phyloP scores from a whole-genome alignment of 352 stramenopile genomes.

The Globisporangium spiculum region DNA sequence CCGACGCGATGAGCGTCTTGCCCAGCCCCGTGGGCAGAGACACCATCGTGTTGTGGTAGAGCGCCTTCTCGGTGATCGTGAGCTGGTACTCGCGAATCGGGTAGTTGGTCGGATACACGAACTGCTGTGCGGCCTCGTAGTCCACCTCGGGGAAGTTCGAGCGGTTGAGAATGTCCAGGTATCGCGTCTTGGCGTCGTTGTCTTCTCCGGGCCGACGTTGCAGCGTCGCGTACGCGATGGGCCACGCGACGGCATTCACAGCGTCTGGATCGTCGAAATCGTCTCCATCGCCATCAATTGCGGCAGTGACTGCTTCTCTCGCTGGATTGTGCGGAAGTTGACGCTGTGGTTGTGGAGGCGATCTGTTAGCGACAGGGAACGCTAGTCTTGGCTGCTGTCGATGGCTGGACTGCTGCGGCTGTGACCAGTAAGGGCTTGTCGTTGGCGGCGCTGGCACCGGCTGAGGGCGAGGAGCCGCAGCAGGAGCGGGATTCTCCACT shows the following conservation, averaged over 20 bases:
- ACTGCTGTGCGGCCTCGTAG: constrained; percentile 53
- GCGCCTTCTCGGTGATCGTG: constrained; percentile 88
- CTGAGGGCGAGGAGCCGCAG: constrained; percentile 3
- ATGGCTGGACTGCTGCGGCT: neutral
- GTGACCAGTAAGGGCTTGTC: constrained; percentile 1
- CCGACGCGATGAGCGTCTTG: constrained; percentile 99
- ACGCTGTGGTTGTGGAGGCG: neutral
- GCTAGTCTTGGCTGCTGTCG: neutral
- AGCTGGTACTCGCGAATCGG: constrained; percentile 94
- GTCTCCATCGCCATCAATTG: constrained; percentile 7
- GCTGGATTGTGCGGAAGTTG: neutral
- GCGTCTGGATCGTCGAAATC: constrained; percentile 6
- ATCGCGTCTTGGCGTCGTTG: constrained; percentile 47
- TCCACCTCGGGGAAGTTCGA: constrained; percentile 55
- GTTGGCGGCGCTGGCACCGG: constrained; percentile 14
- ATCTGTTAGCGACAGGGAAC: neutral
- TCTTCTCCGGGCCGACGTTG: constrained; percentile 48
- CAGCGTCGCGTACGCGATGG: constrained; percentile 17
- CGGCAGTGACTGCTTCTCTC: neutral
- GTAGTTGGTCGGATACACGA: constrained; percentile 91
- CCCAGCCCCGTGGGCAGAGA: constrained; percentile 98
- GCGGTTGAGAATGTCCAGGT: constrained; percentile 40
- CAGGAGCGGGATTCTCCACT: neutral
- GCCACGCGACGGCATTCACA: constrained; percentile 1
- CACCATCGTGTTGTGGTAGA: constrained; percentile 98